Evolutionary conservation across 148 eudicot genomes (phyloP).

Genomic region (Cornus florida): DNA sequence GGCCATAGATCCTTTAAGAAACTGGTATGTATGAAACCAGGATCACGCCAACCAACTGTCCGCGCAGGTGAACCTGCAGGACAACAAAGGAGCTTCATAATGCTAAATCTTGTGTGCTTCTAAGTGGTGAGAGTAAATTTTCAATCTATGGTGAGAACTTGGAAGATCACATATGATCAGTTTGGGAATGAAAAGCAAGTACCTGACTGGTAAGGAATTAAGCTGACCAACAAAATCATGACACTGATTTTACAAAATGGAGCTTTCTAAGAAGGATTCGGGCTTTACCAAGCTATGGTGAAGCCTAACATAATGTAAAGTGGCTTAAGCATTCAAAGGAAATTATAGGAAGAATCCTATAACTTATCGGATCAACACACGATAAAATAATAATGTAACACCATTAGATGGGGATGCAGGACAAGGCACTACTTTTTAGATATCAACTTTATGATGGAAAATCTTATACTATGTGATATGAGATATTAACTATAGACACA

Average conservation of each 20-base stretch:
- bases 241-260: neutral
- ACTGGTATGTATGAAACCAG: constrained; percentile 94
- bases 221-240: neutral
- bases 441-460: neutral
- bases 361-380: neutral
- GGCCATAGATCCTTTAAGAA: constrained; percentile 93
- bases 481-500: neutral
- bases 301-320: neutral
- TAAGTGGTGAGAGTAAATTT: neutral
- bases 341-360: neutral
- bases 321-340: neutral
- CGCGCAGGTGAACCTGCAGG: constrained; percentile 81
- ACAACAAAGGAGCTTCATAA: constrained; percentile 12
- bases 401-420: neutral
- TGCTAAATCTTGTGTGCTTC: neutral
- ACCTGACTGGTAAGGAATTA: neutral
- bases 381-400: too few species aligned
- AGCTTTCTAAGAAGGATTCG: neutral
- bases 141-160: neutral
- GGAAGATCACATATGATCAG: neutral
- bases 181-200: neutral
- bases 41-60: constrained; percentile 97
- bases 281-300: neutral
- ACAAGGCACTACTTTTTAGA: neutral
- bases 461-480: neutral